These are phyloP conservation scores for Amanita bisporigera DNA, from an alignment of 1,284 basidiomycete species.

Conservation along the genomic window DNA sequence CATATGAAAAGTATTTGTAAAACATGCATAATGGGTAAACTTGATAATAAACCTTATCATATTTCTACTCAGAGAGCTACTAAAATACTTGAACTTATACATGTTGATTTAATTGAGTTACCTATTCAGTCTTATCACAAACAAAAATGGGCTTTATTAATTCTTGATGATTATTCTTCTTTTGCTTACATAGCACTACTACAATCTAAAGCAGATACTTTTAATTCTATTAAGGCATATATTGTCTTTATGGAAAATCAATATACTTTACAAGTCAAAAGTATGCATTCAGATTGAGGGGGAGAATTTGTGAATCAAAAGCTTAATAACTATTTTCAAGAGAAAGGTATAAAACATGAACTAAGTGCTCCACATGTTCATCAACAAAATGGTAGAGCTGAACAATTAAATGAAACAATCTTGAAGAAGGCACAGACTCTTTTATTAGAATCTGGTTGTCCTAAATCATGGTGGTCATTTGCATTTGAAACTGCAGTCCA, in stretches of 20 bases:
- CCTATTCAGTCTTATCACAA: not conserved
- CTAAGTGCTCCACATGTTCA: not conserved
- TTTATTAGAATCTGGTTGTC: too few relatives aligned
- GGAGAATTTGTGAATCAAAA: not conserved
- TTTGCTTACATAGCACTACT: not conserved
- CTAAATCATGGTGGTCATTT: too few relatives aligned
- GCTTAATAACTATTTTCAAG: not conserved
- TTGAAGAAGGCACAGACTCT: not conserved
- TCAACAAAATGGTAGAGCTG: constrained; percentile 1
- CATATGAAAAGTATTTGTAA: too few relatives aligned
- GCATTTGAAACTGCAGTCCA: too few relatives aligned
- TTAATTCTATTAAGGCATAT: not conserved
- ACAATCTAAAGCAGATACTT: not conserved
- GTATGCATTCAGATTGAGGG: not conserved
- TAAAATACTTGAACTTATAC: not conserved
- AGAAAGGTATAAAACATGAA: not conserved
- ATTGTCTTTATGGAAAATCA: not conserved
- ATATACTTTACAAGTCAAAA: not conserved
- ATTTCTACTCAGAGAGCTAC: not conserved
- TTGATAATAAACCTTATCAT: not conserved
- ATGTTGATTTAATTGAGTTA: not conserved
- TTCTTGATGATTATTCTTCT: not conserved
- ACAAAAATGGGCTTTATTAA: not conserved
- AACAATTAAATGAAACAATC: not conserved
- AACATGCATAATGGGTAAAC: too few relatives aligned